Evolutionary conservation across 2,329 filamentous ascomycete genomes (phyloP), one percentile per base, ranked within the genome.

Genomic region (Aspergillus intermedius): DNA sequence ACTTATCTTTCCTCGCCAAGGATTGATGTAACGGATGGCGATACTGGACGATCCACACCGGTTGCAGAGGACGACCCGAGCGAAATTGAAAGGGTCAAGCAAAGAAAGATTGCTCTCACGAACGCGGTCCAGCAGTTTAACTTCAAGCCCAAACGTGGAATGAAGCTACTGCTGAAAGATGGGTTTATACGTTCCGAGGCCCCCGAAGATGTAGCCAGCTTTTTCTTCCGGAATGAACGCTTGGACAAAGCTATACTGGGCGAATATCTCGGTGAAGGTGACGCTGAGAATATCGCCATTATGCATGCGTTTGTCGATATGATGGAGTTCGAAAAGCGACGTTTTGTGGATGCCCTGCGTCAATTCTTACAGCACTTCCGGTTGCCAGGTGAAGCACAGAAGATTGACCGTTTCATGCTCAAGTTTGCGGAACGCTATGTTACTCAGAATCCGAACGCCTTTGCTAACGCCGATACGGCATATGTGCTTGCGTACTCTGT

Each of bases 401-500:
- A 98, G 74, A 98, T 98, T 57, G 93, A 98, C 81, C 88, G 93
- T 43, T 95, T 97, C 71, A 97, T 98, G 93, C 75, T 98, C 57
- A 98, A 98, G 68, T 98, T 97, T 71, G 93, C 93, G 8, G 91
- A 97, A 68, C 84, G 91, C 51, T 98, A 98, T 66, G 87, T 95
- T 45, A 86, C 85, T 51, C 91, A 91, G 25, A 98, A 98, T 59
- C 93, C 93, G 0, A 95, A 95, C 63, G 91, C 93, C 1, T 98
- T 95, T 68, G 93, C 93, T 32, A 98, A 97, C 62, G 94, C 93
- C 2, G 94, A 98, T 66, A 98, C 94, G 0, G 91, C 93, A 12
- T 98, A 98, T 58, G 89, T 98, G 7, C 76, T 98, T 34, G 86
- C 90, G 0, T 98, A 98, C 70, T 97, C 91, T 0, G 93, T 97